These are phyloP conservation scores for Pseudonitzschia pungens DNA, from an alignment of 108 stramenopile species.

Conservation along the genomic window DNA sequence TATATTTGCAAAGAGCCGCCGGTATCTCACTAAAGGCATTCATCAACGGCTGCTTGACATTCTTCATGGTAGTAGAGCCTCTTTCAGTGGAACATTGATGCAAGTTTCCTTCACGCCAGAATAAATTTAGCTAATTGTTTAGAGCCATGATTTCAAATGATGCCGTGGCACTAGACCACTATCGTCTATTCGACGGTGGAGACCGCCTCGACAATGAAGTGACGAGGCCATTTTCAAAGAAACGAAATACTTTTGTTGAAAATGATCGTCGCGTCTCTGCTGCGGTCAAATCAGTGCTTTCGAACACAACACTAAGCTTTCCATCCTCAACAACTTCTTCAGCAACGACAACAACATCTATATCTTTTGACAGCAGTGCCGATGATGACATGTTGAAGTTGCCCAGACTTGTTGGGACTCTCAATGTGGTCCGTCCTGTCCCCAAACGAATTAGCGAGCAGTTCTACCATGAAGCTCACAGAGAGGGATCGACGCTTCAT, in stretches of 20 bases:
- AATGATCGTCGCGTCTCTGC: no score
- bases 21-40: not conserved
- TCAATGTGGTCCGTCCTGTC: conserved; percentile 25
- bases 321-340: not conserved
- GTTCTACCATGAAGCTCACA: conserved; percentile 36
- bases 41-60: not conserved
- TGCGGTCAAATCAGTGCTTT: not conserved
- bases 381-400: not conserved
- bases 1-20: not conserved
- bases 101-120: not conserved
- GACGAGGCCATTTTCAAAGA: not conserved
- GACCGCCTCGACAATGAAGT: not conserved
- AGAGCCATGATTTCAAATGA: not conserved
- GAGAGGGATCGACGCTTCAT: conserved; percentile 23
- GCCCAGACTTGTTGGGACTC: not conserved
- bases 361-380: not conserved
- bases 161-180: not conserved
- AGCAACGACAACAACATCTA: not conserved
- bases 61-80: no score
- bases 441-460: conserved; percentile 32
- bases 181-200: not conserved
- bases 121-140: not conserved
- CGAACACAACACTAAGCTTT: not conserved
- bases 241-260: not conserved
- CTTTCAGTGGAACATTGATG: not conserved